A percentile compares a stretch with the other conserved stretches of the same genome.
Conservation (phyloP, 495 filamentous ascomycete genomes). For the Cairneyella variabilis region DNA sequence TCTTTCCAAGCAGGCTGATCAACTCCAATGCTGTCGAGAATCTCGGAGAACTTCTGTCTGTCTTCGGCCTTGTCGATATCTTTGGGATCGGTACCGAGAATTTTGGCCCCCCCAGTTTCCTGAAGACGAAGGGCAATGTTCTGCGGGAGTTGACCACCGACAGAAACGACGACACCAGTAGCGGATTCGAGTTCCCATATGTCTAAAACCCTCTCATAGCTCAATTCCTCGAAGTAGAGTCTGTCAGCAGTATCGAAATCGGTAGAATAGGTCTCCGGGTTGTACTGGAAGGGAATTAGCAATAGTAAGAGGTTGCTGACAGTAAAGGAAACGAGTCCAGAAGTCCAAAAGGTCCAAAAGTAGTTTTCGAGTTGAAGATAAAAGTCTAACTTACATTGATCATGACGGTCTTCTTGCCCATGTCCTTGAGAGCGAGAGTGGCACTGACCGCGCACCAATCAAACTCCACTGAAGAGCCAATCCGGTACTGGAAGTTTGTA, state of each 20-base stretch:
- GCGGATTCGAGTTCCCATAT: slow-evolving; percentile 91
- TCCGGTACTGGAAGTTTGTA: slow-evolving; percentile 95
- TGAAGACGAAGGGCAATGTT: slow-evolving; percentile 96
- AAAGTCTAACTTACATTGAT: slow-evolving; percentile 56
- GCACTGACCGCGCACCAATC: slow-evolving; percentile 98
- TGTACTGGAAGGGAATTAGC: slow-evolving; percentile 12
- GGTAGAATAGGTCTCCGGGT: slow-evolving; percentile 79
- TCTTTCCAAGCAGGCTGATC: slow-evolving; percentile 99
- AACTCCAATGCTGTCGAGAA: slow-evolving; percentile 89
- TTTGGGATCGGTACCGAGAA: slow-evolving; percentile 85
- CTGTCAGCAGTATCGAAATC: slow-evolving; percentile 94
- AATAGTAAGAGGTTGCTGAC: slow-evolving; percentile 11
- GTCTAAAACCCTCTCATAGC: slow-evolving; percentile 71
- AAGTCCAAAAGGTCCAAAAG: slow-evolving; percentile 4
- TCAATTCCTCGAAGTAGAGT: slow-evolving; percentile 95
- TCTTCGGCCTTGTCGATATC: slow-evolving; percentile 98
- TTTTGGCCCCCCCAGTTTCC: slow-evolving; percentile 79
- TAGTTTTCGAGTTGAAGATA: not conserved
- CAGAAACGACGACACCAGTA: slow-evolving; percentile 87
- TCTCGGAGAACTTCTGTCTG: slow-evolving; percentile 96
- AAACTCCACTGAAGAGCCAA: slow-evolving; percentile 96
- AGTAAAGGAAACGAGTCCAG: slow-evolving; percentile 8
- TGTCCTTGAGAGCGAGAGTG: slow-evolving; percentile 75
- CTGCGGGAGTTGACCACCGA: slow-evolving; percentile 93
- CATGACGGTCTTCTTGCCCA: slow-evolving; percentile 98